Evolutionary conservation across 495 filamentous ascomycete species (phyloP), one percentile per base, ranked within the genome.

Genomic region (Penicillium arizonense): DNA sequence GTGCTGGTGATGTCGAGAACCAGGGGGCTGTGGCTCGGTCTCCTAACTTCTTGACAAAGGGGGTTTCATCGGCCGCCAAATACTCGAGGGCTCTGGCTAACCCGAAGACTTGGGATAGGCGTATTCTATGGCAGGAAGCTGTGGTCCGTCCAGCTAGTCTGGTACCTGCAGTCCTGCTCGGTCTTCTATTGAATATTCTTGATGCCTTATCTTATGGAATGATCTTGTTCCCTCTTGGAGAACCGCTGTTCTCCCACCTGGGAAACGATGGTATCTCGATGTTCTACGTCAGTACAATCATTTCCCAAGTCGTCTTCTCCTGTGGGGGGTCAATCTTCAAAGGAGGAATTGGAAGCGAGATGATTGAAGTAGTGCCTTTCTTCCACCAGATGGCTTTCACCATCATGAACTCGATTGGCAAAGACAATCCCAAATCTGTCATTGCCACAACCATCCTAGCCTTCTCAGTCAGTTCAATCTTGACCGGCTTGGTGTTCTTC

Each of bases 361-460:
- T 97, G 86, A 97, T 97, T 52, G 93, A 97, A 74, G 91, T 97
- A 7, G 91, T 97, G 6, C 93, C 93, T 3, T 97, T 96, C 71
- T 96, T 96, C 64, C 93, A 97, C 65, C 92, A 90, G 60, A 97
- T 97, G 93, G 91, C 93, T 1, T 87, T 87, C 63, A 91, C 87
- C 10, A 96, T 97, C 54, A 82, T 96, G 59, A 72, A 75, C 21
- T 74, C 78, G 24, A 84, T 97, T 40, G 90, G 91, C 5, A 82
- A 87, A 58, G 84, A 92, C 33, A 87, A 94, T 36, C 84, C 87
- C 2, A 82, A 92, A 53, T 85, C 90, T 3, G 88, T 97, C 26
- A 80, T 96, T 44, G 91, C 94, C 23, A 98, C 94, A 0, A 94
- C 90, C 3, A 95, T 97, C 54, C 82, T 89, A 5, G 82, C 95